A percentile compares a stretch with the other conserved stretches of the same genome.
Evolutionary conservation across 140 eudicot genomes (phyloP).

Genomic region (Oenanthe javanica): DNA sequence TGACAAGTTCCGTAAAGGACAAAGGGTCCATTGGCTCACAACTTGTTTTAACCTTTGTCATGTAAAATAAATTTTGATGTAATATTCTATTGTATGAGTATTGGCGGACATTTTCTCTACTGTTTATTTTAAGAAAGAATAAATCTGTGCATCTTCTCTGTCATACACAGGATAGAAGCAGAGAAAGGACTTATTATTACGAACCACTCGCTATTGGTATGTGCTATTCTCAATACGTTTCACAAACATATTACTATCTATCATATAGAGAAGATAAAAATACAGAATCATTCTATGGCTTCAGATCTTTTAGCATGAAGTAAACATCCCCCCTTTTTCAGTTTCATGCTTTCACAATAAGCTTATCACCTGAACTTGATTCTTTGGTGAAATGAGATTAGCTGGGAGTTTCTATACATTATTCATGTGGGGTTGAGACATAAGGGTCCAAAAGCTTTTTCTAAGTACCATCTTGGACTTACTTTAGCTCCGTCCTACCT

Average conservation of each 20-base stretch:
- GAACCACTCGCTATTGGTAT: constrained; percentile 74
- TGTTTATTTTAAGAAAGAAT: background rate
- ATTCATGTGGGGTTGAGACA: background rate
- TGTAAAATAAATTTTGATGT: background rate
- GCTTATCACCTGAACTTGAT: background rate
- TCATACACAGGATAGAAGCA: constrained; percentile 78
- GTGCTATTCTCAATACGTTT: constrained; percentile 6
- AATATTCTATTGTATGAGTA: background rate
- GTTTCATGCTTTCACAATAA: background rate
- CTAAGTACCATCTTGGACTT: background rate
- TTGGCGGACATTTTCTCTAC: background rate
- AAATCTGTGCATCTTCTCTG: constrained; percentile 6
- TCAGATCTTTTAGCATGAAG: background rate
- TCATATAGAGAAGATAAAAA: background rate
- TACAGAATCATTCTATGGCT: background rate
- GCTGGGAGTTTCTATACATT: background rate
- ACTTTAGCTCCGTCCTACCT: background rate
- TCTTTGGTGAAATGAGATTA: background rate
- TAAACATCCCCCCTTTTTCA: background rate
- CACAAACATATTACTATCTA: background rate
- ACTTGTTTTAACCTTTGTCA: background rate
- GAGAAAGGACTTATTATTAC: constrained; percentile 93
- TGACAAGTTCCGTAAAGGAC: background rate
- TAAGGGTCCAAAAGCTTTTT: background rate
- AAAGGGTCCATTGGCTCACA: background rate